Evolutionary conservation across 2,329 filamentous ascomycete species (phyloP).

Genomic region (Exutisphaerella laricina): DNA sequence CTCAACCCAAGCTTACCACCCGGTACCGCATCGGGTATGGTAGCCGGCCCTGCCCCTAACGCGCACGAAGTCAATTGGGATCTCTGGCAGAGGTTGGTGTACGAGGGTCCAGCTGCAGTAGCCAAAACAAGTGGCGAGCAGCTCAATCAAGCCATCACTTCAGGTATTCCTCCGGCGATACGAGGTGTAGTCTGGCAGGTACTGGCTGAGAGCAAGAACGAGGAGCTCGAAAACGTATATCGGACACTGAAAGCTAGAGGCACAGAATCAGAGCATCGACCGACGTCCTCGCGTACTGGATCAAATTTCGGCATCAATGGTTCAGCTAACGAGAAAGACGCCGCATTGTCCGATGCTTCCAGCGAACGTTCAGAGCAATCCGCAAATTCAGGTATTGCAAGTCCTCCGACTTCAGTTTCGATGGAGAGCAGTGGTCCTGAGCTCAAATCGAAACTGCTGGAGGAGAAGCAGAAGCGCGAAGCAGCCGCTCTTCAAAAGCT

Average conservation of each 20-base stretch:
- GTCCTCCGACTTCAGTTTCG: conserved; percentile 28
- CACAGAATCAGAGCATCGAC: conserved; percentile 62
- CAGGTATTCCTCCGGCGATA: conserved; percentile 89
- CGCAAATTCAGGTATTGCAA: conserved; percentile 43
- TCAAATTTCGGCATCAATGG: conserved; percentile 46
- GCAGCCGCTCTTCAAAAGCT: conserved; percentile 67
- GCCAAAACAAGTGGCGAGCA: conserved; percentile 83
- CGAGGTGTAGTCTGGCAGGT: conserved; percentile 99
- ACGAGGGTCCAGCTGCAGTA: conserved; percentile 85
- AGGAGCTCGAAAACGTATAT: conserved; percentile 83
- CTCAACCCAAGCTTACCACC: conserved; percentile 70
- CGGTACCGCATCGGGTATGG: conserved; percentile 77
- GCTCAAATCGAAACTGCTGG: conserved; percentile 57
- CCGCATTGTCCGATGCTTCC: conserved; percentile 70
- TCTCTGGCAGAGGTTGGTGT: conserved; percentile 92
- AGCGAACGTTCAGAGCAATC: conserved; percentile 77
- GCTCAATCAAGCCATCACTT: conserved; percentile 82
- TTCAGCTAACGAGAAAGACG: conserved; percentile 49
- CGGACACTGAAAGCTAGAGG: conserved; percentile 72
- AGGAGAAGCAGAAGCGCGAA: conserved; percentile 72
- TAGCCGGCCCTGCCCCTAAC: conserved; percentile 69
- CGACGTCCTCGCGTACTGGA: conserved; percentile 16
- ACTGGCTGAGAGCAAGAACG: conserved; percentile 87
- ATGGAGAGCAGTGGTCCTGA: conserved; percentile 42
- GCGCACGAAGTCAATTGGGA: conserved; percentile 88